Base-by-base conservation (phyloP, 441 rosid genomes). In the Melastoma candidum region DNA sequence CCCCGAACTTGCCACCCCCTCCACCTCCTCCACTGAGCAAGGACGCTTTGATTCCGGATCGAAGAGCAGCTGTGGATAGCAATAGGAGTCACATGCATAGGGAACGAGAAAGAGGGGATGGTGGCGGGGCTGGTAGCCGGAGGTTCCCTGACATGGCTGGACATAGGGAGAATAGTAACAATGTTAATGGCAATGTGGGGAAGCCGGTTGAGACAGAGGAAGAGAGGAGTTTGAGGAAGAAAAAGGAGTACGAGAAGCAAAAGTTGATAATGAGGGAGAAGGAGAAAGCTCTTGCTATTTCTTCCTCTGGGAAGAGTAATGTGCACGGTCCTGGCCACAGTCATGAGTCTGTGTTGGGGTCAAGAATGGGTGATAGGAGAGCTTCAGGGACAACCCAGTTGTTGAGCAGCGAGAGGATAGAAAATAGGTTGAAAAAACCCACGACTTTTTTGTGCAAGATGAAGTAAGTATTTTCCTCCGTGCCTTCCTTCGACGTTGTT, bases 361-460 rank as follows among this genome's bases (percentile, higher is more conserved):
- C 85, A 2, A 77, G 92, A 49, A 72, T 84, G 77, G 96, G 86
- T 59, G 97, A 92, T 65, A 78, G 81, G 75, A 84, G 84, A 68
- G 74, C 41, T 32, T 32, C 41, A 32, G 41, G 41, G 41, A 32
- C 84, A 49, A 63, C 95, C 11, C 90, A 85, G 1, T 63, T 93
- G 54, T 60, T 88, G 64, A 74, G 80, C n/a, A 75, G 79, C 48
- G 97, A 92, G 72, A 84, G 95, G 70, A 69, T 65, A 58, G 96
- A 93, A 72, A 93, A 93, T 68, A 80, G 96, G 76, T 71, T 93
- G 65, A 93, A 93, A 76, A 93, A 93, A 69, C 98, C 98, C n/a
- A 93, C 97, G 11, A 93, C 98, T 4, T 93, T 93, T 67, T 68
- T 88, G 78, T 93, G 98, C 90, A 93, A 86, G 78, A 67, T 93